Evolutionary conservation across 2,329 filamentous ascomycete species (phyloP).

Genomic region (Penicillium sclerotigenum): DNA sequence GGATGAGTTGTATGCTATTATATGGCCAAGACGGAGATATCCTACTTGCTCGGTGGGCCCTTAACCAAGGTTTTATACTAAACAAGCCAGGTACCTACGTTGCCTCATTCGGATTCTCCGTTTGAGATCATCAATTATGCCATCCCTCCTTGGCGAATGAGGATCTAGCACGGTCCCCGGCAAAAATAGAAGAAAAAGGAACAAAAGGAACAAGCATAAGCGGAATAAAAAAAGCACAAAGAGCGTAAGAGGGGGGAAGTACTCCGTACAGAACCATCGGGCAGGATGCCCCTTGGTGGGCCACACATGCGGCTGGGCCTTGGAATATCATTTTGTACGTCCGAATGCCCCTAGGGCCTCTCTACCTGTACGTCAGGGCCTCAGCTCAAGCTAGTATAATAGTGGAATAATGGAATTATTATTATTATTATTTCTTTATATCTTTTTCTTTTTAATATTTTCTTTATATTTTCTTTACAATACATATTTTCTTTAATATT

Average conservation of each 20-base stretch:
- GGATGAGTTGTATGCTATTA: constrained; percentile 9
- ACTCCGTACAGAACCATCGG: constrained; percentile 13
- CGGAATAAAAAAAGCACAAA: constrained; percentile 12
- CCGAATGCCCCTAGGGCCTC: constrained; percentile 10
- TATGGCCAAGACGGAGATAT: constrained; percentile 13
- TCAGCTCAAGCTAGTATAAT: constrained; percentile 8
- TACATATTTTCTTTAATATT: no score
- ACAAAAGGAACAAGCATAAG: constrained; percentile 16
- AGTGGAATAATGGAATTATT: constrained; percentile 7
- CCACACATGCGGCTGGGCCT: constrained; percentile 19
- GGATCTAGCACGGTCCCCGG: constrained; percentile 13
- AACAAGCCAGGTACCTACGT: constrained; percentile 12
- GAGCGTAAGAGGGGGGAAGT: constrained; percentile 5
- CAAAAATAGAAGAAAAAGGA: constrained; percentile 18
- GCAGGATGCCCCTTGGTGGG: constrained; percentile 20
- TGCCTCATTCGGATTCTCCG: constrained; percentile 10
- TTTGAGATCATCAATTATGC: constrained; percentile 15
- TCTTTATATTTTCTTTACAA: not conserved
- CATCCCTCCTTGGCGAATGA: constrained; percentile 13
- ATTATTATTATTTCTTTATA: not conserved
- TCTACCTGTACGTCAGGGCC: constrained; percentile 9
- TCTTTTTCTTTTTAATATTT: not conserved
- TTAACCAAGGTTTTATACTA: constrained; percentile 20
- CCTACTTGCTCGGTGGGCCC: not conserved
- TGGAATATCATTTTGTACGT: constrained; percentile 7